These are phyloP conservation scores for Talaromyces sp. DNA, from an alignment of 2,329 filamentous ascomycete genomes.

Conservation along the genomic window DNA sequence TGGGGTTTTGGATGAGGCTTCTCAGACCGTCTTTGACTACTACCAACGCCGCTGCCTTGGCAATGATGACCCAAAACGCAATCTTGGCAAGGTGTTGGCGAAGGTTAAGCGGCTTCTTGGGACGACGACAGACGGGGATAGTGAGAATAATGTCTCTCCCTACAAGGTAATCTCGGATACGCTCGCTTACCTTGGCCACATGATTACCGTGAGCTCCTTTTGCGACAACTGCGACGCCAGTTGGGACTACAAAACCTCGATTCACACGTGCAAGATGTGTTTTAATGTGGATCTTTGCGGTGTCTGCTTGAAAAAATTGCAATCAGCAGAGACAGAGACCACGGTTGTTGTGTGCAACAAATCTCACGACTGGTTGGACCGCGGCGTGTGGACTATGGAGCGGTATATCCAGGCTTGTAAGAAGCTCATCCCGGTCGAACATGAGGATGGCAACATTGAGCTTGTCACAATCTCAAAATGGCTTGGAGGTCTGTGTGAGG, in stretches of 20 bases:
- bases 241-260: background rate
- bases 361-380: background rate
- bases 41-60: background rate
- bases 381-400: background rate
- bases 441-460: background rate
- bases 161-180: background rate
- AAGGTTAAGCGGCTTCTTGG: background rate
- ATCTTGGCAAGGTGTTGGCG: background rate
- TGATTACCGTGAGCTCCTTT: background rate
- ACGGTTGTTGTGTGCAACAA: background rate
- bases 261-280: background rate
- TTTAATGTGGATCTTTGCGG: background rate
- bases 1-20: background rate
- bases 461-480: background rate
- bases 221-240: background rate
- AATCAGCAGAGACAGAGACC: background rate
- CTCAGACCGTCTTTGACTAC: background rate
- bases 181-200: background rate
- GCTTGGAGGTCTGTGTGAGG: background rate
- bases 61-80: background rate
- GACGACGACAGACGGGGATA: background rate
- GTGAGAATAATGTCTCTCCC: background rate
- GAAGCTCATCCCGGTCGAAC: background rate
- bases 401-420: background rate
- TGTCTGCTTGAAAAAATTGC: background rate